Evolutionary conservation across 352 stramenopile species (phyloP).

Genomic region (Phytophthora boehmeriae): DNA sequence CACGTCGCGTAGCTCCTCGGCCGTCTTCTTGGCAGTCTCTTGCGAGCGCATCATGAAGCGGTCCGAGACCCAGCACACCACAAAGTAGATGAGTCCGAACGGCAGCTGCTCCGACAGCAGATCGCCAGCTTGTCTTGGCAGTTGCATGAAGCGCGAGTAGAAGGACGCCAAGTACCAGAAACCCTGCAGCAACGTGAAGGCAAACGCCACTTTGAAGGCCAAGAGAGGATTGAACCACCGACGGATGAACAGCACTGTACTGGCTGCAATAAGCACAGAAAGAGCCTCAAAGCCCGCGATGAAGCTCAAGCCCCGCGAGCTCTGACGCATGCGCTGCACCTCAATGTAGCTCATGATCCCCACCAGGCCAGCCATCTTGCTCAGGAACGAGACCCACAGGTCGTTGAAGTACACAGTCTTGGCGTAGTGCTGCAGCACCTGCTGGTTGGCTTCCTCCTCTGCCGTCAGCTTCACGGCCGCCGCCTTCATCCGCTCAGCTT

Average conservation of each 20-base stretch:
- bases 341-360: slow-evolving; percentile 66
- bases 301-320: slow-evolving; percentile 55
- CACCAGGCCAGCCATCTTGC: slow-evolving; percentile 76
- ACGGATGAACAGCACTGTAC: slow-evolving; percentile 69
- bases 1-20: slow-evolving; percentile 62
- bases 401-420: slow-evolving; percentile 90
- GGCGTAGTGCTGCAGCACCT: slow-evolving; percentile 78
- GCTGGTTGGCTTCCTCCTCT: slow-evolving; percentile 58
- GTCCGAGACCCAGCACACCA: slow-evolving; percentile 78
- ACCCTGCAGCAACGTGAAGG: slow-evolving; percentile 71
- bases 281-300: slow-evolving; percentile 63
- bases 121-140: slow-evolving; percentile 58
- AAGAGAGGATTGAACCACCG: slow-evolving; percentile 66
- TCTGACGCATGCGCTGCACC: slow-evolving; percentile 64
- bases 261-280: slow-evolving; percentile 56
- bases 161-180: slow-evolving; percentile 67
- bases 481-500: slow-evolving; percentile 27
- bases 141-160: slow-evolving; percentile 51
- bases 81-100: slow-evolving; percentile 79
- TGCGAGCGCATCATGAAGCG: slow-evolving; percentile 83
- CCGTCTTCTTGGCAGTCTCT: slow-evolving; percentile 64
- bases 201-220: slow-evolving; percentile 81
- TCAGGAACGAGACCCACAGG: slow-evolving; percentile 82
- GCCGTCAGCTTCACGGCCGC: slow-evolving; percentile 21
- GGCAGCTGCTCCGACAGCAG: slow-evolving; percentile 63